These are phyloP conservation scores for Saccharomyces eubayanus DNA, from an alignment of 805 yeast species.

Conservation along the genomic window DNA sequence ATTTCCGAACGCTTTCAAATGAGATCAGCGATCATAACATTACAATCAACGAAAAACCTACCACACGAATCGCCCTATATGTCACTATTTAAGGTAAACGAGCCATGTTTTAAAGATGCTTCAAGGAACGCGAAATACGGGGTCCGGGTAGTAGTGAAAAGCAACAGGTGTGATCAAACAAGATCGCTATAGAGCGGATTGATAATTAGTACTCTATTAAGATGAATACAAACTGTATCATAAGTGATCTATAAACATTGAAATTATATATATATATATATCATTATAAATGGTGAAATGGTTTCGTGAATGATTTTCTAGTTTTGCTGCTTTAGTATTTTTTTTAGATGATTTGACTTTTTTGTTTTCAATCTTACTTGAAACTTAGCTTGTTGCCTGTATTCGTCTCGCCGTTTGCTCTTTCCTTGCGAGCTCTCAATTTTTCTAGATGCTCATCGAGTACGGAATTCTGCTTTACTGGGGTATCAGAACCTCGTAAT, in stretches of 20 bases:
- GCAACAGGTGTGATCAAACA: background rate
- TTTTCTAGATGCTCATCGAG: constrained; percentile 24
- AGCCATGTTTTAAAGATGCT: background rate
- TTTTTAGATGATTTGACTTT: background rate
- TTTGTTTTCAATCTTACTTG: background rate
- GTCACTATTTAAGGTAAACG: background rate
- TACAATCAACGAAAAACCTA: background rate
- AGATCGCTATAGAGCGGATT: background rate
- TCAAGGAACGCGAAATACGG: background rate
- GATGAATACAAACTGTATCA: background rate
- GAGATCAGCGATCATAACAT: background rate
- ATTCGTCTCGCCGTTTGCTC: constrained; percentile 6
- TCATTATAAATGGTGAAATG: background rate
- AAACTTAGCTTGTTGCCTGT: constrained; percentile 12
- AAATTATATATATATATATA: background rate
- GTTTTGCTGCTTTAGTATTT: background rate
- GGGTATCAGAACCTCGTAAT: constrained; percentile 37
- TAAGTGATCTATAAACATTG: background rate
- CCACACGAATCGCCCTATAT: background rate
- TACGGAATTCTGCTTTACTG: constrained; percentile 17
- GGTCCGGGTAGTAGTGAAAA: background rate
- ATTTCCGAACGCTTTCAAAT: background rate
- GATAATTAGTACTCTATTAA: background rate
- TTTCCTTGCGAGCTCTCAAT: constrained; percentile 23
- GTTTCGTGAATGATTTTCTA: background rate